Conservation (phyloP, 208 protist species). For the Balamuthia mandrillaris region DNA sequence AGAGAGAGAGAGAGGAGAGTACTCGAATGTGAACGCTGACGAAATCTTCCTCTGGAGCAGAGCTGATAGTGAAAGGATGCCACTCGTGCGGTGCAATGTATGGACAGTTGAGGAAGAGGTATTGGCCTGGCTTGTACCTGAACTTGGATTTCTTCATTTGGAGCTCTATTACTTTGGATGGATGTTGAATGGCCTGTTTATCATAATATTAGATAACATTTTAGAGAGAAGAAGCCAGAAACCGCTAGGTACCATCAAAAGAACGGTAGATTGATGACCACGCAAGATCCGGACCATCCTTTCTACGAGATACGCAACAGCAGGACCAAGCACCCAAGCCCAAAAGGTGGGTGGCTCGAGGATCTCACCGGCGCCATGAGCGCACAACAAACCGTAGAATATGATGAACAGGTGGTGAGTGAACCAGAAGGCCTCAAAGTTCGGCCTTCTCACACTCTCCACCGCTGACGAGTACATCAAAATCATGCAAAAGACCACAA, state of each 20-base stretch:
- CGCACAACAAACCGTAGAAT: slow-evolving; percentile 65
- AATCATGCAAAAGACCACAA: slow-evolving; percentile 63
- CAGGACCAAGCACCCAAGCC: slow-evolving; percentile 42
- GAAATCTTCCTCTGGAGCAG: slow-evolving; percentile 58
- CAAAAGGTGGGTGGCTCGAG: slow-evolving; percentile 32
- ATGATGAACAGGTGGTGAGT: slow-evolving; percentile 79
- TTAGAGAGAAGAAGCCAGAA: slow-evolving; percentile 25
- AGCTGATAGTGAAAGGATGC: slow-evolving; percentile 84
- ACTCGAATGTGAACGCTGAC: slow-evolving; percentile 52
- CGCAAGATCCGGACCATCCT: slow-evolving; percentile 62
- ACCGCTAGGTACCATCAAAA: slow-evolving; percentile 38
- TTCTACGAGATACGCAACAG: slow-evolving; percentile 68
- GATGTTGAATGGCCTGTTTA: slow-evolving; percentile 55
- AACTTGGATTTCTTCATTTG: slow-evolving; percentile 53
- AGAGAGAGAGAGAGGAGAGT: background rate
- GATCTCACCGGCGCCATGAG: slow-evolving; percentile 56
- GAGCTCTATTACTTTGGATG: slow-evolving; percentile 51
- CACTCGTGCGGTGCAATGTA: slow-evolving; percentile 72
- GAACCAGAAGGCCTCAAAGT: slow-evolving; percentile 81
- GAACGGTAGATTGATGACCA: slow-evolving; percentile 52
- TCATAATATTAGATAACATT: background rate
- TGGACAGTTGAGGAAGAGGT: slow-evolving; percentile 79
- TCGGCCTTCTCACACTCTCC: slow-evolving; percentile 53
- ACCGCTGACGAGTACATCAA: slow-evolving; percentile 68
- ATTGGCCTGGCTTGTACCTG: slow-evolving; percentile 74